These are phyloP conservation scores for Pichia nakasei DNA, from an alignment of 805 yeast species.

Conservation along the genomic window DNA sequence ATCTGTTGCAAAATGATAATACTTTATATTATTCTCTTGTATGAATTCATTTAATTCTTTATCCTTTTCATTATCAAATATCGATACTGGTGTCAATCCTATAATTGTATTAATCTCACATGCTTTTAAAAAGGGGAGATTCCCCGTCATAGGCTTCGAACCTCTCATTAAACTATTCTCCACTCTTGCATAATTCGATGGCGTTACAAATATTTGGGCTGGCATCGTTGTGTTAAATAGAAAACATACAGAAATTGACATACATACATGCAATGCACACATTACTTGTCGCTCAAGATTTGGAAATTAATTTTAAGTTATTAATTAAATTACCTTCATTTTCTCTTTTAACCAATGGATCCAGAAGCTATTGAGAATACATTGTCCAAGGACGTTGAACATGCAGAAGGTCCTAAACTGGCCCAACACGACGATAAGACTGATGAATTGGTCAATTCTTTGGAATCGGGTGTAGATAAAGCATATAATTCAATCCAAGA, in stretches of 20 bases:
- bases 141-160: constrained; percentile 74
- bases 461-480: constrained; percentile 33
- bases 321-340: neutral
- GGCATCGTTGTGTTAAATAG: constrained; percentile 4
- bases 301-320: no score
- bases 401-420: constrained; percentile 5
- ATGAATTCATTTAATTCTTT: constrained; percentile 41
- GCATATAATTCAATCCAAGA: constrained; percentile 38
- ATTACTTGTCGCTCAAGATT: no score
- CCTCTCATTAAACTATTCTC: constrained; percentile 73
- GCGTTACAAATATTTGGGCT: constrained; percentile 43
- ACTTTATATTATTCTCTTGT: constrained; percentile 39
- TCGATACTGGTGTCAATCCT: constrained; percentile 71
- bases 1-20: constrained; percentile 61
- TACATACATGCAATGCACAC: no score
- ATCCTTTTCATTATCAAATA: constrained; percentile 34
- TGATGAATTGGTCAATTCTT: constrained; percentile 46
- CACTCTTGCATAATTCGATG: constrained; percentile 66
- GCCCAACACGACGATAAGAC: constrained; percentile 33
- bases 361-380: constrained; percentile 7
- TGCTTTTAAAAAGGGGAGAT: constrained; percentile 57
- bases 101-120: constrained; percentile 63
- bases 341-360: constrained; percentile 2
- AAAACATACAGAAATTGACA: no score
- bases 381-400: neutral